These are phyloP conservation scores for Euphorbia peplus DNA, from an alignment of 345 rosid genomes.

Conservation along the genomic window DNA sequence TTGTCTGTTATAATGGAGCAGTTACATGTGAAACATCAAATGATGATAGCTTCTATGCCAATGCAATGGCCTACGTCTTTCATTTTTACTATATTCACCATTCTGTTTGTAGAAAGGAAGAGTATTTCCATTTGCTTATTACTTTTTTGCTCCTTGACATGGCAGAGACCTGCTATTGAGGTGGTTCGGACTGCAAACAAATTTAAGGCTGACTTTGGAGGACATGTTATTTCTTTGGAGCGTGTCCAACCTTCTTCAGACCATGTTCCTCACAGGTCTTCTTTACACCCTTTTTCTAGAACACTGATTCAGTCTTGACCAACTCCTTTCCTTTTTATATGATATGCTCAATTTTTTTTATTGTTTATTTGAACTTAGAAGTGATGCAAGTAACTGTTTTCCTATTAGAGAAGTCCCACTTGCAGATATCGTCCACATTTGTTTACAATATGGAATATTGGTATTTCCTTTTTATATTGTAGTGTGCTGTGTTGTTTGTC, in stretches of 20 bases:
- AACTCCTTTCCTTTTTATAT: neutral
- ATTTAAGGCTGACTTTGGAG: conserved; percentile 94
- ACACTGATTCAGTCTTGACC: neutral
- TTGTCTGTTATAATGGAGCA: neutral
- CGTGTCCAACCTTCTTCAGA: conserved; percentile 94
- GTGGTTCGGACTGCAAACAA: conserved; percentile 88
- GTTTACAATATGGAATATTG: neutral
- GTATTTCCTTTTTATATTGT: neutral
- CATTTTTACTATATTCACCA: neutral
- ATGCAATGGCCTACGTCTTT: neutral
- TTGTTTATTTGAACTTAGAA: neutral
- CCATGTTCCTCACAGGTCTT: conserved; percentile 90
- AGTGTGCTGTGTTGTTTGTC: neutral
- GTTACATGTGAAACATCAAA: neutral
- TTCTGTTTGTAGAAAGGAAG: neutral
- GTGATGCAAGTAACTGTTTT: neutral
- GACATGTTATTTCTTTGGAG: conserved; percentile 78
- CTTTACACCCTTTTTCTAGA: neutral
- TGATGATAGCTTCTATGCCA: neutral
- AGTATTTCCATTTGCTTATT: neutral
- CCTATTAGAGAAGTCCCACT: neutral
- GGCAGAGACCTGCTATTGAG: conserved; percentile 80
- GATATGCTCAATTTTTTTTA: neutral
- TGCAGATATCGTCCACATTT: neutral
- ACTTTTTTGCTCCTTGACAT: conserved; percentile 9